Conservation (phyloP, 805 yeast species). For the Scheffersomyces stipitis region DNA sequence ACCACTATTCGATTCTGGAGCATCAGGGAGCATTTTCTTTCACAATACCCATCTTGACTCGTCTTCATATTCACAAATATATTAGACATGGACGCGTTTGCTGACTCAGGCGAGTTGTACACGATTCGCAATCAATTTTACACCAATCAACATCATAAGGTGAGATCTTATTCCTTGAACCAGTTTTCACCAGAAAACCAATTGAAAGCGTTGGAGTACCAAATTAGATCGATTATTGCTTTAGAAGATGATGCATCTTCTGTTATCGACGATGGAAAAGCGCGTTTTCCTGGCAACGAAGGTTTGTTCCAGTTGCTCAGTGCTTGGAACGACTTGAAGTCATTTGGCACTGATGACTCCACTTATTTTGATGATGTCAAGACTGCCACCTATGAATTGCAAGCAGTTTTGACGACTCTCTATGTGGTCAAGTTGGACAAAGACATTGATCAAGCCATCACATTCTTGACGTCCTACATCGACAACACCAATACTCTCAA, state of each 20-base stretch:
- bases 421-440: conserved; percentile 37
- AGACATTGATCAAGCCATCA: conserved; percentile 38
- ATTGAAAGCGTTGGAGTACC: conserved; percentile 39
- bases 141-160: conserved; percentile 55
- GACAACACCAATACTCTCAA: conserved; percentile 16
- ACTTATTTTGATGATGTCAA: conserved; percentile 42
- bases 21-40: too few species aligned
- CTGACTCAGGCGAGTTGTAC: conserved; percentile 52
- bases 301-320: conserved; percentile 35
- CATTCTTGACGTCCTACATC: conserved; percentile 28
- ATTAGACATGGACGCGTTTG: conserved; percentile 41
- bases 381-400: conserved; percentile 35
- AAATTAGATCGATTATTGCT: conserved; percentile 40
- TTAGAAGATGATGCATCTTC: conserved; percentile 38
- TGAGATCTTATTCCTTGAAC: conserved; percentile 34
- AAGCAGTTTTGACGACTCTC: conserved; percentile 40
- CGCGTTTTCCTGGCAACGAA: conserved; percentile 33
- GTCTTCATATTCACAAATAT: too few species aligned
- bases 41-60: too few species aligned
- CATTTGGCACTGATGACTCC: conserved; percentile 43
- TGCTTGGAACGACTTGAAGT: conserved; percentile 44
- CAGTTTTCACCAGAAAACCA: conserved; percentile 39
- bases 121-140: conserved; percentile 59
- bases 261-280: conserved; percentile 36
- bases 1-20: too few species aligned